These are phyloP conservation scores for Berkeleyomyces basicola DNA, from an alignment of 2,329 filamentous ascomycete genomes.

Conservation along the genomic window DNA sequence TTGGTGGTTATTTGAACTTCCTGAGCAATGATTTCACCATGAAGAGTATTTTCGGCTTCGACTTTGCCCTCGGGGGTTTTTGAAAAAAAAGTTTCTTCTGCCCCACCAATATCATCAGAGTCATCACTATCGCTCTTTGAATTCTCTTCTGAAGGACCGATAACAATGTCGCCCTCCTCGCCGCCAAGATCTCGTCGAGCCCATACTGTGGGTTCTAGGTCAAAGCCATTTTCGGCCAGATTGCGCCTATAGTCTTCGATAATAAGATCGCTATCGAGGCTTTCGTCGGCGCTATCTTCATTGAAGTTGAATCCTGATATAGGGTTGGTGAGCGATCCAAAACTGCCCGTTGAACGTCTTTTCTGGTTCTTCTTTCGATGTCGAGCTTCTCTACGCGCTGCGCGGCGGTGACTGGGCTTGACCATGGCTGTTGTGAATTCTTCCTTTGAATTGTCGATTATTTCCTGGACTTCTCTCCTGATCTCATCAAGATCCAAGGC, in stretches of 20 bases:
- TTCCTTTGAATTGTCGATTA: background rate
- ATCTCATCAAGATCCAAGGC: background rate
- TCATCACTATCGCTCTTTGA: background rate
- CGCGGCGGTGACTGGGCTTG: slow-evolving; percentile 8
- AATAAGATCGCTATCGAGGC: background rate
- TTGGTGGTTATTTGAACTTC: no score
- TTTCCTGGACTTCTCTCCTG: background rate
- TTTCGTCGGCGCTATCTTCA: background rate
- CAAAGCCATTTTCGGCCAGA: slow-evolving; percentile 33
- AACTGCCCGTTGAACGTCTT: background rate
- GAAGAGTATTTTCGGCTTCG: background rate
- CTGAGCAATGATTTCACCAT: no score
- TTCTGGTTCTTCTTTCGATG: slow-evolving; percentile 15
- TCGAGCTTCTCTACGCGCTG: slow-evolving; percentile 12
- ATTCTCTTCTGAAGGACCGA: background rate
- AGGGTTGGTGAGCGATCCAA: background rate
- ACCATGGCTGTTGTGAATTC: slow-evolving; percentile 1
- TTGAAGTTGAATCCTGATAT: background rate
- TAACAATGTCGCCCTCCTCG: slow-evolving; percentile 16
- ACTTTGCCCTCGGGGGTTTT: background rate
- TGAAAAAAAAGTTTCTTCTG: background rate
- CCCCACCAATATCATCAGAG: background rate
- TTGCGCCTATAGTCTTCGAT: slow-evolving; percentile 52
- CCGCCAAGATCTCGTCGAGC: slow-evolving; percentile 22
- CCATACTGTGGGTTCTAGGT: slow-evolving; percentile 44